Percentiles rank a stretch among this genome's conserved stretches.
Evolutionary conservation across 768 basidiomycete genomes (phyloP).

Genomic region (Rhizopogon vesiculosus): DNA sequence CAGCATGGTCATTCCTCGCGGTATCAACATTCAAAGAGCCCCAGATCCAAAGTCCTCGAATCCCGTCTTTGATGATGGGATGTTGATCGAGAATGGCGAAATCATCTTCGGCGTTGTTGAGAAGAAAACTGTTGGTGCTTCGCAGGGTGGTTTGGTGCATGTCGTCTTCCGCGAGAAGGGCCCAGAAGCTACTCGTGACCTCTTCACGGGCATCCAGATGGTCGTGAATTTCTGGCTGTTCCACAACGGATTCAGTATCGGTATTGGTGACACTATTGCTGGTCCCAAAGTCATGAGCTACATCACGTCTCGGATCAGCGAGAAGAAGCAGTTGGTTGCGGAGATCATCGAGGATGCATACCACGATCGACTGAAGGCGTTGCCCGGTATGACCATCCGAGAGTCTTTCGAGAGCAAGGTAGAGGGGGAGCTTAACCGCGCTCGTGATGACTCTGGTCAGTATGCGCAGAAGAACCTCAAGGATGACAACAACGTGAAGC

Average conservation of each 20-base stretch:
- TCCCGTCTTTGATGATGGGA: constrained; percentile 89
- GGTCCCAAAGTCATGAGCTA: constrained; percentile 82
- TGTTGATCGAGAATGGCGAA: constrained; percentile 96
- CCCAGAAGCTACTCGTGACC: constrained; percentile 80
- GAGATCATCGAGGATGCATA: constrained; percentile 78
- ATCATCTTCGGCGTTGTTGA: constrained; percentile 93
- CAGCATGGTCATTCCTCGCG: constrained; percentile 87
- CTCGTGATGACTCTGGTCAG: constrained; percentile 93
- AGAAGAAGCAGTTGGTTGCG: constrained; percentile 77
- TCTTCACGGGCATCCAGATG: constrained; percentile 92
- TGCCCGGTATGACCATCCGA: constrained; percentile 98
- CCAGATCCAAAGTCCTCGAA: constrained; percentile 76
- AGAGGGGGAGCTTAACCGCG: constrained; percentile 86
- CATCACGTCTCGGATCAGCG: constrained; percentile 79
- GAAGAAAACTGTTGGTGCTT: constrained; percentile 98
- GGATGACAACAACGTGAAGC: constrained; percentile 99
- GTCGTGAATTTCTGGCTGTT: constrained; percentile 99
- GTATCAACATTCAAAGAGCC: constrained; percentile 87
- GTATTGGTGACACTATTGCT: constrained; percentile 98
- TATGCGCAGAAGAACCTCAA: constrained; percentile 97
- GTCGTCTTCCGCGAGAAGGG: constrained; percentile 98
- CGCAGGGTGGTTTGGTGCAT: constrained; percentile 91
- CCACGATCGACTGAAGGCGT: constrained; percentile 81
- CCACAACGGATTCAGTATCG: constrained; percentile 98
- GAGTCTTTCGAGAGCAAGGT: constrained; percentile 96